phyloP scores from a whole-genome alignment of 257 asterid genomes.

The Solanum paucissectum region DNA sequence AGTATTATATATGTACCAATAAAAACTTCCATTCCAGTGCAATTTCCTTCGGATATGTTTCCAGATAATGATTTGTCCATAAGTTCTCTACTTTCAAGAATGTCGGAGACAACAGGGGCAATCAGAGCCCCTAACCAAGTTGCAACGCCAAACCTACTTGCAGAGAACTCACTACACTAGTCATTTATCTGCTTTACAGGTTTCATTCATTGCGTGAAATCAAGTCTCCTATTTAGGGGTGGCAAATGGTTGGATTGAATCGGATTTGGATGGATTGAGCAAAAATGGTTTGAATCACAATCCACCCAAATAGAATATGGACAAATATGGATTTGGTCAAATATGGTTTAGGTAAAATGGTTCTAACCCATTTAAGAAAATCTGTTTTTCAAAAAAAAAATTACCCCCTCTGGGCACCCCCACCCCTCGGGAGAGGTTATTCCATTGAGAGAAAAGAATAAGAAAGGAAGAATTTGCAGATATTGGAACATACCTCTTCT shows the following conservation, averaged over 20 bases:
- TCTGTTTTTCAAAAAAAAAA: no score
- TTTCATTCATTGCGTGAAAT: not conserved
- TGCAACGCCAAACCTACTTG: not conserved
- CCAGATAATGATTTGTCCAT: not conserved
- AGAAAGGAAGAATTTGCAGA: not conserved
- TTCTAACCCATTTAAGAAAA: no score
- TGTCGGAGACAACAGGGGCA: not conserved
- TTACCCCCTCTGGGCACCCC: no score
- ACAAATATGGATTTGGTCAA: no score
- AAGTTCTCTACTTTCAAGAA: not conserved
- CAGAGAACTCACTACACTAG: not conserved
- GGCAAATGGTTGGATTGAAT: no score
- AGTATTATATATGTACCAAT: not conserved
- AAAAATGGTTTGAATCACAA: no score
- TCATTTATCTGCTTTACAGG: not conserved
- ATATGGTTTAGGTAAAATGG: no score
- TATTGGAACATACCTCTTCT: slow-evolving; percentile 51
- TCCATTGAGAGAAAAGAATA: not conserved
- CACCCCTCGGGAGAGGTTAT: no score
- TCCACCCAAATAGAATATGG: no score
- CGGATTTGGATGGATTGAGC: no score
- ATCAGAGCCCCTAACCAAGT: not conserved
- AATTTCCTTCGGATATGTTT: not conserved
- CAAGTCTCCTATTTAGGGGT: not conserved
- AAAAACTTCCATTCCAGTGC: not conserved